Evolutionary conservation across 2,329 filamentous ascomycete genomes (phyloP).

Genomic region (Pseudogymnoascus sp.): DNA sequence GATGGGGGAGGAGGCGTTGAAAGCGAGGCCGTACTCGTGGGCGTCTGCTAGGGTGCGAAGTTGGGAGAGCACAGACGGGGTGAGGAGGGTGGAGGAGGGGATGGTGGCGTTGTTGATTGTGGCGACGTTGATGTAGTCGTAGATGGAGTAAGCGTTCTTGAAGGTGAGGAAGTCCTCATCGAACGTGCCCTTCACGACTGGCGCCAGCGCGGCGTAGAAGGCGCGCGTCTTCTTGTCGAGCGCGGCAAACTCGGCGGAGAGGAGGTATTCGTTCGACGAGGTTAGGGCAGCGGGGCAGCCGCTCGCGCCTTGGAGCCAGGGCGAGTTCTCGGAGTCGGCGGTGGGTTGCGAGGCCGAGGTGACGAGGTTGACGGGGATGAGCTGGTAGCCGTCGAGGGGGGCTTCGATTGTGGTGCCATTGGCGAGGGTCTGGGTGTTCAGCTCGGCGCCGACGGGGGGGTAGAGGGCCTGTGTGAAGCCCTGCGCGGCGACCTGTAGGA

Average conservation of each 20-base stretch:
- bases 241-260: slow-evolving; percentile 36
- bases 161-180: slow-evolving; percentile 38
- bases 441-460: slow-evolving; percentile 55
- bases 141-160: slow-evolving; percentile 48
- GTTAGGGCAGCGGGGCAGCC: slow-evolving; percentile 47
- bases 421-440: slow-evolving; percentile 52
- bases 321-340: slow-evolving; percentile 45
- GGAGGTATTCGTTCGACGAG: slow-evolving; percentile 47
- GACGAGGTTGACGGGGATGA: slow-evolving; percentile 64
- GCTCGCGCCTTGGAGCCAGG: slow-evolving; percentile 50
- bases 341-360: slow-evolving; percentile 36
- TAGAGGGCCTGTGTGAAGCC: slow-evolving; percentile 83
- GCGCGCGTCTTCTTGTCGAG: slow-evolving; percentile 44
- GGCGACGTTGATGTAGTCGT: slow-evolving; percentile 51
- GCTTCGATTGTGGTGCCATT: slow-evolving; percentile 59
- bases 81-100: slow-evolving; percentile 50
- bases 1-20: slow-evolving; percentile 62
- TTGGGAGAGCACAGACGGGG: slow-evolving; percentile 47
- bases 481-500: slow-evolving; percentile 71
- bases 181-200: slow-evolving; percentile 47
- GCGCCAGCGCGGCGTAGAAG: slow-evolving; percentile 48
- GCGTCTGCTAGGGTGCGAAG: slow-evolving; percentile 66
- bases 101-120: slow-evolving; percentile 54
- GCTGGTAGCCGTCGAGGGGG: slow-evolving; percentile 74
- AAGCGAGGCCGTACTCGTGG: slow-evolving; percentile 77